Evolutionary conservation across 78 protist genomes (phyloP).

Genomic region (Speleostelium caveatum): DNA sequence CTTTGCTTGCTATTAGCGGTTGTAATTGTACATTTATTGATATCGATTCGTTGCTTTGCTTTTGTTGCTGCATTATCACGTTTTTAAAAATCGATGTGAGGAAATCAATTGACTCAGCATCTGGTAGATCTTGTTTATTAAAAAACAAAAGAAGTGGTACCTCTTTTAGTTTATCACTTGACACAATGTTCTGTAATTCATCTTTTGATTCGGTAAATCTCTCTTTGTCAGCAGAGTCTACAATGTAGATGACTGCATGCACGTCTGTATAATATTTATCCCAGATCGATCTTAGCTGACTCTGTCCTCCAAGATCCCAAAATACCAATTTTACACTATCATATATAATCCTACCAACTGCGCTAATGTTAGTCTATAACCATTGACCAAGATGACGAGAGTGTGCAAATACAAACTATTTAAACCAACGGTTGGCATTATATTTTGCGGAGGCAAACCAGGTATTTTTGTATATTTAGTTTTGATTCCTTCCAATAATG

Average conservation of each 20-base stretch:
- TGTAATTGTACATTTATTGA: constrained; percentile 71
- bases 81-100: constrained; percentile 48
- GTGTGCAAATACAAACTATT: constrained; percentile 52
- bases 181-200: constrained; percentile 35
- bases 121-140: constrained; percentile 70
- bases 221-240: constrained; percentile 94
- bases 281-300: constrained; percentile 96
- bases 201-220: constrained; percentile 82
- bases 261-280: constrained; percentile 94
- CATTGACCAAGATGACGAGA: not conserved
- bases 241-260: constrained; percentile 96
- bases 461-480: constrained; percentile 74
- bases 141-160: constrained; percentile 74
- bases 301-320: constrained; percentile 97
- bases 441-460: constrained; percentile 48
- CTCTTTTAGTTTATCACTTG: constrained; percentile 26
- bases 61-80: not conserved
- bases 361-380: not conserved
- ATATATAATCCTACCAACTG: constrained; percentile 43
- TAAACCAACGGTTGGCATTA: constrained; percentile 76
- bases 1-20: constrained; percentile 54
- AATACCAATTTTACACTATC: constrained; percentile 29
- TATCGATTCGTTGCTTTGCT: not conserved
- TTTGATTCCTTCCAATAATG: constrained; percentile 69
- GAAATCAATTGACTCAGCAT: constrained; percentile 44